These are phyloP conservation scores for Penicillium sp. DNA, from an alignment of 2,329 filamentous ascomycete species.

Conservation along the genomic window DNA sequence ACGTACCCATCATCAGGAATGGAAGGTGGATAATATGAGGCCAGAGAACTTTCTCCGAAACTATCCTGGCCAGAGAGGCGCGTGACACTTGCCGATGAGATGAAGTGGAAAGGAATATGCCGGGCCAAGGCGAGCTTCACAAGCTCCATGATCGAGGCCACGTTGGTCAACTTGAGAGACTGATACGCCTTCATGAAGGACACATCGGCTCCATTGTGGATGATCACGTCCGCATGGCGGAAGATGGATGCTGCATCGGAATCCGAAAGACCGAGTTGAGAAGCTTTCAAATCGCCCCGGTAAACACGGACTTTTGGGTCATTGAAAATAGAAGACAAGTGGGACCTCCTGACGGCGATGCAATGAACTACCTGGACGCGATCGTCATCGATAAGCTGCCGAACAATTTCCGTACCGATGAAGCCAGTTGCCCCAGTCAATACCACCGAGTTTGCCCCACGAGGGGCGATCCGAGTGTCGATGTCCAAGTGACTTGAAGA, in stretches of 20 bases:
- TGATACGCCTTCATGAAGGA: conserved; percentile 33
- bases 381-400: conserved; percentile 9
- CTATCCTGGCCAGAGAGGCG: conserved; percentile 11
- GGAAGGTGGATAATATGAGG: conserved; percentile 21
- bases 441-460: conserved; percentile 4
- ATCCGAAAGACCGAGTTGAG: conserved; percentile 14
- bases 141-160: conserved; percentile 27
- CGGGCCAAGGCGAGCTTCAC: conserved; percentile 21
- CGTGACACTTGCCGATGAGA: conserved; percentile 26
- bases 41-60: conserved; percentile 17
- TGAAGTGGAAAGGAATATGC: conserved; percentile 30
- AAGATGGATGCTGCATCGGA: conserved; percentile 16
- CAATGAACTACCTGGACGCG: conserved; percentile 11
- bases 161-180: conserved; percentile 26
- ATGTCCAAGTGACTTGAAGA: not conserved
- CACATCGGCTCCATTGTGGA: conserved; percentile 28
- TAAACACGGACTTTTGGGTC: conserved; percentile 15
- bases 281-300: conserved; percentile 12
- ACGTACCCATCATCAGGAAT: conserved; percentile 37
- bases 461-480: not conserved
- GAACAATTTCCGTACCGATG: conserved; percentile 20
- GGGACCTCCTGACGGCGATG: conserved; percentile 15
- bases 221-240: conserved; percentile 17
- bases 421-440: conserved; percentile 22
- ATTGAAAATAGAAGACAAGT: conserved; percentile 10